Conservation (phyloP, 352 stramenopile genomes). For the Lagenidium giganteum region DNA sequence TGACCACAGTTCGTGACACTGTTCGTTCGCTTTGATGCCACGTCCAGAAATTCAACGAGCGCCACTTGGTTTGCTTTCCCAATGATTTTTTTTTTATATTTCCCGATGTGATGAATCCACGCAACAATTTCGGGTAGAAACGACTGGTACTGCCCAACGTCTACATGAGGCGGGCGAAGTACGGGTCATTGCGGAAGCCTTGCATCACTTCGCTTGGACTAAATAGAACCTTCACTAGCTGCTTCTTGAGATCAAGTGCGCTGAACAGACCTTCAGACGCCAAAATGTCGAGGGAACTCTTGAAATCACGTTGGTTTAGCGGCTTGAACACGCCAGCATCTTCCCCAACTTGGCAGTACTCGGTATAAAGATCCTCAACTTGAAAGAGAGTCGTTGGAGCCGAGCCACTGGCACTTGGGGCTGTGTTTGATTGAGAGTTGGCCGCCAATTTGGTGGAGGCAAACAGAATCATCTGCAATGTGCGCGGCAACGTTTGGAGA, state of each 20-base stretch:
- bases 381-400: constrained; percentile 29
- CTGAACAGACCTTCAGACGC: constrained; percentile 62
- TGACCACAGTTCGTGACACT: no score
- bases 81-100: no score
- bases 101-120: no score
- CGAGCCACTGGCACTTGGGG: constrained; percentile 2
- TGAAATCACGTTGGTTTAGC: constrained; percentile 59
- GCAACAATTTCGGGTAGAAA: no score
- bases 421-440: background rate
- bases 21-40: no score
- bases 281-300: constrained; percentile 56
- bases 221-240: constrained; percentile 70
- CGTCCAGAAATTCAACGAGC: no score
- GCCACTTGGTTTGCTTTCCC: no score
- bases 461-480: constrained; percentile 81
- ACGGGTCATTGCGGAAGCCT: constrained; percentile 65
- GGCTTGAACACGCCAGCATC: constrained; percentile 63
- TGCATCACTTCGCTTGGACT: constrained; percentile 64
- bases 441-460: constrained; percentile 41
- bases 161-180: constrained; percentile 71
- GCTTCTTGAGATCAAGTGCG: constrained; percentile 54
- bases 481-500: constrained; percentile 63
- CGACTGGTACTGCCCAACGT: background rate
- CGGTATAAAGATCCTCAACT: constrained; percentile 57
- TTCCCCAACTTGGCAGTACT: constrained; percentile 67